phyloP scores from a whole-genome alignment of 805 yeast species.

The Saccharomyces paradoxus region DNA sequence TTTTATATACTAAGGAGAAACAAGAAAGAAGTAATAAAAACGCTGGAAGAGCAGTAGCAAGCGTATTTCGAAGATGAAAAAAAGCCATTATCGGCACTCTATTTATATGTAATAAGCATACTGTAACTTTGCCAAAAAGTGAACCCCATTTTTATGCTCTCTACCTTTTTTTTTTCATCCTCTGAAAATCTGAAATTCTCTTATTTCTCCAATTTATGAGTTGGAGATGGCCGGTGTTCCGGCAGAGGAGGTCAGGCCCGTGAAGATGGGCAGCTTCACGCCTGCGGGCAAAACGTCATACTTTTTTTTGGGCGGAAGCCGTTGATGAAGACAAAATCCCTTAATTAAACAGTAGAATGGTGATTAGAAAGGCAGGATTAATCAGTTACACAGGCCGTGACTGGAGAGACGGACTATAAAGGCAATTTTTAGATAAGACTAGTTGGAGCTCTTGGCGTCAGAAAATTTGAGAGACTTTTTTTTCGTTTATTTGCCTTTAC shows the following conservation, averaged over 20 bases:
- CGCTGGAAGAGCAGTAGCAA: background rate
- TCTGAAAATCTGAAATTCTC: background rate
- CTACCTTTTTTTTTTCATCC: background rate
- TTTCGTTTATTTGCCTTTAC: background rate
- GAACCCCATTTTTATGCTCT: background rate
- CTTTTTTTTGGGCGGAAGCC: background rate
- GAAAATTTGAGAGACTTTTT: background rate
- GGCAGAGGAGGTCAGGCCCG: background rate
- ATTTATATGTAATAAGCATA: background rate
- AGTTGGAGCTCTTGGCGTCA: background rate
- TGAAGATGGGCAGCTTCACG: background rate
- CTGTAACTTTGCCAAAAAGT: background rate
- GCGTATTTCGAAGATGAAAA: background rate
- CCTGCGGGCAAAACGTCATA: background rate
- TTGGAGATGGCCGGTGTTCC: background rate
- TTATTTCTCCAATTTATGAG: background rate
- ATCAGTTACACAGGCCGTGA: background rate
- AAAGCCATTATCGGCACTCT: background rate
- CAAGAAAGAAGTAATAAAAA: background rate
- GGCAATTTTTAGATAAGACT: background rate
- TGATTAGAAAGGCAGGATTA: background rate
- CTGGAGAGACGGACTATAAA: constrained; percentile 1
- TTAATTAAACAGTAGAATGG: background rate
- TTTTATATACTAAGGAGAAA: background rate
- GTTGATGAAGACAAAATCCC: background rate